Conservation (phyloP, 2,329 filamentous ascomycete species). For the Penicillium sp. region DNA sequence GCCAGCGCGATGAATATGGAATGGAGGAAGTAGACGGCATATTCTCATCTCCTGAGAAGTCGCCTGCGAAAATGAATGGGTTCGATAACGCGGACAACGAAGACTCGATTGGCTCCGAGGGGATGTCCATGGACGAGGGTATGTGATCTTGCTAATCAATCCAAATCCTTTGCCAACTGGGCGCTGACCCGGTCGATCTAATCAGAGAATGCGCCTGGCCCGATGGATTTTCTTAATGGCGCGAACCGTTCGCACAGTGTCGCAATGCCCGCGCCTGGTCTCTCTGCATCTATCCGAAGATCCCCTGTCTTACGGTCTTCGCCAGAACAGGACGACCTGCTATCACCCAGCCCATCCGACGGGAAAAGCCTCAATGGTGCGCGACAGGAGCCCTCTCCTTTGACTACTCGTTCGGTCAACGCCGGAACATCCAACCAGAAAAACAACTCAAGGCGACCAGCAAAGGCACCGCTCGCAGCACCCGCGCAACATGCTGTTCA, state of each 20-base stretch:
- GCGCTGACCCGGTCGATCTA: slow-evolving; percentile 9
- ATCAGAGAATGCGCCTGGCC: slow-evolving; percentile 42
- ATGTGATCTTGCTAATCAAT: slow-evolving; percentile 26
- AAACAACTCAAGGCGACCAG: slow-evolving; percentile 23
- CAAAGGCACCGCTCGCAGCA: slow-evolving; percentile 17
- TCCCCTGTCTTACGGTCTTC: slow-evolving; percentile 45
- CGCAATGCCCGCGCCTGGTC: slow-evolving; percentile 39
- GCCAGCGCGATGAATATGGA: slow-evolving; percentile 83
- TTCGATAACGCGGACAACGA: slow-evolving; percentile 36
- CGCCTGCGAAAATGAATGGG: slow-evolving; percentile 40
- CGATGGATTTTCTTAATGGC: slow-evolving; percentile 41
- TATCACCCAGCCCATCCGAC: slow-evolving; percentile 42
- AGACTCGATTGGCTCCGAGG: slow-evolving; percentile 54
- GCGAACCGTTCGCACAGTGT: slow-evolving; percentile 34
- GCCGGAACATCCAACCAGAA: slow-evolving; percentile 29
- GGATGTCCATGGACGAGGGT: slow-evolving; percentile 65
- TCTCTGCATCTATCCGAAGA: slow-evolving; percentile 44
- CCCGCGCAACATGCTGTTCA: slow-evolving; percentile 24
- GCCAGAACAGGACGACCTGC: slow-evolving; percentile 33
- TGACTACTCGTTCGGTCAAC: slow-evolving; percentile 38
- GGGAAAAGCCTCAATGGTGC: slow-evolving; percentile 27
- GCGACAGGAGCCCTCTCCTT: slow-evolving; percentile 33
- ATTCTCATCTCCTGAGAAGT: slow-evolving; percentile 80
- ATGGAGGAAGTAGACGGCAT: slow-evolving; percentile 83
- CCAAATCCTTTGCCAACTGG: neutral